Percentiles rank a stretch among this genome's conserved stretches.
Evolutionary conservation across 1,284 basidiomycete genomes (phyloP).

Genomic region (Trichosporon inkin): DNA sequence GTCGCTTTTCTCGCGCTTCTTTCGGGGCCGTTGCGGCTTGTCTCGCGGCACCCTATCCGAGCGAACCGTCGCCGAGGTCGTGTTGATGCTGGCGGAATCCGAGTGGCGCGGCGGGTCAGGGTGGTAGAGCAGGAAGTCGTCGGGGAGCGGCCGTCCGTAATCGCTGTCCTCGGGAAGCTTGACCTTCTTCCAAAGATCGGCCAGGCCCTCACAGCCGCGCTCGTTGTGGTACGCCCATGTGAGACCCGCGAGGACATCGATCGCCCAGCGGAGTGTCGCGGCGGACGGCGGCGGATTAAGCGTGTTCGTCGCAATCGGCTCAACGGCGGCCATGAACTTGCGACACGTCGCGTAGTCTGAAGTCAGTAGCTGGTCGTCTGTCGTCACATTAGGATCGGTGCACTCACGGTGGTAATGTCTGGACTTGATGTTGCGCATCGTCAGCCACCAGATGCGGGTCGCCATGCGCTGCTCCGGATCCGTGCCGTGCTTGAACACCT

Average conservation of each 20-base stretch:
- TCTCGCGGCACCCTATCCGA: neutral
- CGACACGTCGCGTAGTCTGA: constrained; percentile 41
- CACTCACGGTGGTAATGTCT: constrained; percentile 41
- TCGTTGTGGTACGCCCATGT: constrained; percentile 40
- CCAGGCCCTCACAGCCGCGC: constrained; percentile 42
- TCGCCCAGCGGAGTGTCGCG: constrained; percentile 7
- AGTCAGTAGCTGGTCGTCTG: neutral
- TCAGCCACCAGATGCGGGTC: constrained; percentile 45
- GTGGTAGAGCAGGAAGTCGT: constrained; percentile 21
- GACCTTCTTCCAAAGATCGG: constrained; percentile 45
- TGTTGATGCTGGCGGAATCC: constrained; percentile 6
- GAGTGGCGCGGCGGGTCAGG: constrained; percentile 16
- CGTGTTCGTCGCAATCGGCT: constrained; percentile 23
- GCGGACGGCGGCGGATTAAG: constrained; percentile 10
- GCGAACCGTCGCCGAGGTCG: neutral
- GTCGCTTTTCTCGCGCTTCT: neutral
- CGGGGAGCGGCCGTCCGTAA: constrained; percentile 41
- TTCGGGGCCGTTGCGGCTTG: neutral
- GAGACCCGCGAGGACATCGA: constrained; percentile 41
- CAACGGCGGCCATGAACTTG: constrained; percentile 40
- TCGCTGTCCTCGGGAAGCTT: constrained; percentile 45
- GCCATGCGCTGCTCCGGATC: constrained; percentile 41
- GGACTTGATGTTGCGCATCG: constrained; percentile 40
- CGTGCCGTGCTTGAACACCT: constrained; percentile 45
- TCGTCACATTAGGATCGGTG: constrained; percentile 8